phyloP scores from a whole-genome alignment of 2,329 filamentous ascomycete genomes.

The Ambrosiella beaveri region DNA sequence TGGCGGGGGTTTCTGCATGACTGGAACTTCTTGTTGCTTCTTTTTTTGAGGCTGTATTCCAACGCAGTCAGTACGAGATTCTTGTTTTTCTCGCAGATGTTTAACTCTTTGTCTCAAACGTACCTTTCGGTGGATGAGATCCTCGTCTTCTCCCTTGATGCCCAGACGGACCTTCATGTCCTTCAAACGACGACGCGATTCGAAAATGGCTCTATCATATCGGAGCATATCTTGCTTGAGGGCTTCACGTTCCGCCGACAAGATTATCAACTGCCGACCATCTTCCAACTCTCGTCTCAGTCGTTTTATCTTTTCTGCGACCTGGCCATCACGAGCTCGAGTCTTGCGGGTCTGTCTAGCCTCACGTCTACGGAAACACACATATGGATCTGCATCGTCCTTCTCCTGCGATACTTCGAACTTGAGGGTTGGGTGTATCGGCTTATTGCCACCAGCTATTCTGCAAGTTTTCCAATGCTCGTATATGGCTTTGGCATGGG shows the following conservation, averaged over 20 bases:
- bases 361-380: conserved; percentile 92
- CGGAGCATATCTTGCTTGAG: conserved; percentile 61
- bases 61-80: background rate
- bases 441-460: conserved; percentile 47
- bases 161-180: conserved; percentile 73
- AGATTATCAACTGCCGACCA: conserved; percentile 59
- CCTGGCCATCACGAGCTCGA: conserved; percentile 78
- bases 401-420: conserved; percentile 89
- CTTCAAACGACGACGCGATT: conserved; percentile 67
- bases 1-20: conserved; percentile 42
- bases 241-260: conserved; percentile 65
- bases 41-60: conserved; percentile 48
- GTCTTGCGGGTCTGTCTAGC: conserved; percentile 91
- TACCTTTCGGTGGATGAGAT: conserved; percentile 87
- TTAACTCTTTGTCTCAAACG: conserved; percentile 22
- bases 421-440: conserved; percentile 66
- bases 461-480: conserved; percentile 72
- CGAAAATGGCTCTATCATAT: conserved; percentile 62
- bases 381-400: conserved; percentile 91
- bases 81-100: conserved; percentile 21
- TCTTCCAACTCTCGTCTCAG: conserved; percentile 82
- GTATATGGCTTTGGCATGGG: conserved; percentile 62
- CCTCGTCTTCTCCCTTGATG: conserved; percentile 86
- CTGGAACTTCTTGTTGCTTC: conserved; percentile 39
- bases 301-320: conserved; percentile 85